Conservation (phyloP, 2,329 filamentous ascomycete species). For the Dendryphion nanum region DNA sequence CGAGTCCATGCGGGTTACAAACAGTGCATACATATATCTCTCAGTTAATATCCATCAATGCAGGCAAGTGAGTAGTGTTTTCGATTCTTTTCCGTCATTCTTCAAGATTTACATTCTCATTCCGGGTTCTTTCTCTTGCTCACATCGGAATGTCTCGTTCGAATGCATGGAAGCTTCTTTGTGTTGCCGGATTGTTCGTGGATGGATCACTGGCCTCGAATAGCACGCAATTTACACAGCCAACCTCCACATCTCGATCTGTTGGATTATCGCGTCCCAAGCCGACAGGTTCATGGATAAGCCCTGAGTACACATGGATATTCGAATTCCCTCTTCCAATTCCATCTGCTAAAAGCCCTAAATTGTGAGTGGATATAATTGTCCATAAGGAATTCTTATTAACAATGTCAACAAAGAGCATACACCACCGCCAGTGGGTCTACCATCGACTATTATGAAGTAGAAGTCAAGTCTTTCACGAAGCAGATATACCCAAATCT, state of each 20-base stretch:
- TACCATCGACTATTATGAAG: constrained; percentile 48
- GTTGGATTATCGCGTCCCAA: not conserved
- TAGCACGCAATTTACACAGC: not conserved
- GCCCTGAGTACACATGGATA: constrained; percentile 40
- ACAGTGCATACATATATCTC: too few species aligned
- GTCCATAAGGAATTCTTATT: not conserved
- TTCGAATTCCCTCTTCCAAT: constrained; percentile 46
- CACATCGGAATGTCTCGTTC: not conserved
- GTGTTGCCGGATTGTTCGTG: not conserved
- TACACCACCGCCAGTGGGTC: constrained; percentile 37
- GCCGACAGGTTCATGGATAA: constrained; percentile 22
- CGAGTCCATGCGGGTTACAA: too few species aligned
- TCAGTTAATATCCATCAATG: too few species aligned
- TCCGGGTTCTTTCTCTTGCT: not conserved
- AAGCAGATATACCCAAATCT: constrained; percentile 46
- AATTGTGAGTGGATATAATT: constrained; percentile 1
- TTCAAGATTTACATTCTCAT: too few species aligned
- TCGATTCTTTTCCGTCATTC: too few species aligned
- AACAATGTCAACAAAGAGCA: constrained; percentile 3
- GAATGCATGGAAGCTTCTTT: not conserved
- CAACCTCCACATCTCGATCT: too few species aligned
- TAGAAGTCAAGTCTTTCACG: constrained; percentile 45
- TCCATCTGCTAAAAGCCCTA: constrained; percentile 41
- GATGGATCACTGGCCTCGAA: not conserved
- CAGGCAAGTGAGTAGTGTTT: too few species aligned